Percentiles rank a stretch among this genome's conserved stretches.
phyloP scores from a whole-genome alignment of 176 grass and related monocot species.

The Leersia perrieri region DNA sequence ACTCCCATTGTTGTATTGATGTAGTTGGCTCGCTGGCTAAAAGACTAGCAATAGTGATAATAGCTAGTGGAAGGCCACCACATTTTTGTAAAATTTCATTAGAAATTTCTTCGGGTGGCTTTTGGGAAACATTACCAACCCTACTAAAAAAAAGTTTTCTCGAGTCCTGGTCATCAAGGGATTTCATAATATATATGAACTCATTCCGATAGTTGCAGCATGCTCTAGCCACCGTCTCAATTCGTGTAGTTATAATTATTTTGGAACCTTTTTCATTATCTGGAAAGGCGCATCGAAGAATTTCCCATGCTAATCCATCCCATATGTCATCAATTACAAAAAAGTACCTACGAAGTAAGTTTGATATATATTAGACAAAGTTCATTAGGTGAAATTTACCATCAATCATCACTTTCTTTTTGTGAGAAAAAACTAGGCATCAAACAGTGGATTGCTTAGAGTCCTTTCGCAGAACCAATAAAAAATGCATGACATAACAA shows the following conservation, averaged over 20 bases:
- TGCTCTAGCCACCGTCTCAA: not conserved
- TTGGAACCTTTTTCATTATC: not conserved
- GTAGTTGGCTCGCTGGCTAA: not conserved
- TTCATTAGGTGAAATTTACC: no score
- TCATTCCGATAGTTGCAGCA: not conserved
- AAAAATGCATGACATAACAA: no score
- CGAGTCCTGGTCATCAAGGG: not conserved
- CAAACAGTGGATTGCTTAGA: no score
- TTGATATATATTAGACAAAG: no score
- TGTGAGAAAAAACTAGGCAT: no score
- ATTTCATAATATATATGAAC: not conserved
- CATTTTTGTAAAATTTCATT: not conserved
- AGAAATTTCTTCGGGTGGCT: not conserved
- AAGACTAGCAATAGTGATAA: not conserved
- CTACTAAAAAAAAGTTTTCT: not conserved
- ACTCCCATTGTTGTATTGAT: not conserved
- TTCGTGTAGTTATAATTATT: conserved; percentile 16
- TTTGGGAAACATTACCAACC: not conserved
- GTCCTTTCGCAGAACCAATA: no score
- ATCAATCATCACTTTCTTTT: no score
- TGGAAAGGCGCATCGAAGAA: not conserved
- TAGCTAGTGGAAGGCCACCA: not conserved
- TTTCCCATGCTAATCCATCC: not conserved
- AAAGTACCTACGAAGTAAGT: no score
- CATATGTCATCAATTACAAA: conserved; percentile 10